Evolutionary conservation across 2,329 filamentous ascomycete genomes (phyloP).

Genomic region (Aspergillus aculeatinus): DNA sequence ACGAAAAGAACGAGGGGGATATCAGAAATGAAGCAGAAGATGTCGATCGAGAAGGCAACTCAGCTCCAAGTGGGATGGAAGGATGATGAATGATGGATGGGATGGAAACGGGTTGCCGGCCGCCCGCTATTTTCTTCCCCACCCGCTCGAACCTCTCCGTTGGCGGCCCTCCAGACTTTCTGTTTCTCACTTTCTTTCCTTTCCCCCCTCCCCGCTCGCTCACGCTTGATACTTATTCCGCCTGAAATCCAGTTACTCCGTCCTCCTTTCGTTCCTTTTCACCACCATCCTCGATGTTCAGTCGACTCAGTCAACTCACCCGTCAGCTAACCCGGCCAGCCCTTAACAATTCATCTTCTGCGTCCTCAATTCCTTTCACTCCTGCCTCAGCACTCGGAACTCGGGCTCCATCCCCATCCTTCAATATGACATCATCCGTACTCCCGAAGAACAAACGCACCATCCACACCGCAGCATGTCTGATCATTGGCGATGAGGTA

Average conservation of each 20-base stretch:
- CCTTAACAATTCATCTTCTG: constrained; percentile 49
- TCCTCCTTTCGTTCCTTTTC: constrained; percentile 1
- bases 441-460: constrained; percentile 48
- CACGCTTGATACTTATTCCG: constrained; percentile 8
- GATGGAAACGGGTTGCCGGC: background rate
- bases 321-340: constrained; percentile 67
- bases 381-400: constrained; percentile 10
- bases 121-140: constrained; percentile 8
- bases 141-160: constrained; percentile 8
- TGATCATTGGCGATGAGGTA: constrained; percentile 97
- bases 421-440: constrained; percentile 47
- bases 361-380: constrained; percentile 20
- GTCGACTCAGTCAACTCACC: constrained; percentile 69
- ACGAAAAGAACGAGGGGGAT: background rate
- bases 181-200: constrained; percentile 12
- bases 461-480: constrained; percentile 85
- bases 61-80: constrained; percentile 10
- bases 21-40: background rate
- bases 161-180: constrained; percentile 2
- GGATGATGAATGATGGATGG: background rate
- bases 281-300: constrained; percentile 61
- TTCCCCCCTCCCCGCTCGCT: constrained; percentile 1
- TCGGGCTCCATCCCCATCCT: constrained; percentile 5
- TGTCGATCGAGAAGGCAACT: constrained; percentile 1
- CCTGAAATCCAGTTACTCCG: constrained; percentile 2